Conservation (phyloP, 2,329 filamentous ascomycete genomes). For the Chaetomium strumarium region DNA sequence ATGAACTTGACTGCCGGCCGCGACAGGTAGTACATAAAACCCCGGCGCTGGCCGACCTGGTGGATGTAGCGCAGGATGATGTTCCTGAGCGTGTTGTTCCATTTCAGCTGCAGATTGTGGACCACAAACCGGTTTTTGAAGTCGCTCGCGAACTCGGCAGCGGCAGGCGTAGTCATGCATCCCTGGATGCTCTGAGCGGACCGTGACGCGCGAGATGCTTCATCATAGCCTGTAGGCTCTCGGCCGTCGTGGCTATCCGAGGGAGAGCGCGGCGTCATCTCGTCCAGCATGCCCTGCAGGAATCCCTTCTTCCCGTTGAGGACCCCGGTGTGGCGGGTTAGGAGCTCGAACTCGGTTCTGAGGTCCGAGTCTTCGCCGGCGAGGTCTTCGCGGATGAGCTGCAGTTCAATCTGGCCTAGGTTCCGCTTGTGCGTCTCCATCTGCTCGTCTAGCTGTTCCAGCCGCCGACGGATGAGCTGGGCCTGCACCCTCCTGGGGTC, state of each 20-base stretch:
- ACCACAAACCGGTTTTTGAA: slow-evolving; percentile 98
- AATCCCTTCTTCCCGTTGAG: slow-evolving; percentile 54
- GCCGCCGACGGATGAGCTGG: slow-evolving; percentile 73
- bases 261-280: slow-evolving; percentile 38
- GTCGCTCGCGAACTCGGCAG: slow-evolving; percentile 81
- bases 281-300: slow-evolving; percentile 51
- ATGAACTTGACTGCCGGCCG: slow-evolving; percentile 96
- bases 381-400: slow-evolving; percentile 45
- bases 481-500: slow-evolving; percentile 86
- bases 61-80: slow-evolving; percentile 97
- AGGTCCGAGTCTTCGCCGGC: slow-evolving; percentile 40
- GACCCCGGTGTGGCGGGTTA: slow-evolving; percentile 49
- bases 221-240: slow-evolving; percentile 7
- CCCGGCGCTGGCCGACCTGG: slow-evolving; percentile 90
- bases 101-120: slow-evolving; percentile 95
- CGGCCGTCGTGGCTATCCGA: slow-evolving; percentile 26
- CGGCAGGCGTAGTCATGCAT: slow-evolving; percentile 60
- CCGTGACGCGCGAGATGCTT: not conserved
- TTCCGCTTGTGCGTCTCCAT: slow-evolving; percentile 67
- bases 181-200: slow-evolving; percentile 47
- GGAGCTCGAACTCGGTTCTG: slow-evolving; percentile 55
- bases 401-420: slow-evolving; percentile 71
- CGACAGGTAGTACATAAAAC: slow-evolving; percentile 97
- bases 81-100: slow-evolving; percentile 94
- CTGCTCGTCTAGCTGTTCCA: slow-evolving; percentile 73